These are phyloP conservation scores for Geotrichum australiense DNA, from an alignment of 1,139 yeast species.

Conservation along the genomic window DNA sequence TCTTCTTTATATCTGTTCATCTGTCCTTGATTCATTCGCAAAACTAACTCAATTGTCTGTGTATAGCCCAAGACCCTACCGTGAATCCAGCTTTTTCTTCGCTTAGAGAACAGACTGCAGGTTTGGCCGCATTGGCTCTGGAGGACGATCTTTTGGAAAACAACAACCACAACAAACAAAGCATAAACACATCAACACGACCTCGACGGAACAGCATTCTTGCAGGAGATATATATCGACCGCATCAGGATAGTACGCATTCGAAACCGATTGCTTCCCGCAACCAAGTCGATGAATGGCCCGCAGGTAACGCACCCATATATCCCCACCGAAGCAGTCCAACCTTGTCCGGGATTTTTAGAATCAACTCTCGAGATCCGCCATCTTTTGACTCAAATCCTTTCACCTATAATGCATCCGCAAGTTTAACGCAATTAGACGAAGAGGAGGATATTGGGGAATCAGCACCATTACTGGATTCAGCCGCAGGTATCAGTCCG, in stretches of 20 bases:
- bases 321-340: slow-evolving; percentile 14
- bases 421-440: neutral
- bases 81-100: slow-evolving; percentile 26
- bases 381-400: neutral
- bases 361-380: too few species aligned
- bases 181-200: too few species aligned
- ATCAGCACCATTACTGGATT: neutral
- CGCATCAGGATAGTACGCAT: too few species aligned
- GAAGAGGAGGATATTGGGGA: neutral
- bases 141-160: slow-evolving; percentile 33
- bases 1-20: slow-evolving; percentile 3
- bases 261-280: too few species aligned
- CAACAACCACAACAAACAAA: too few species aligned
- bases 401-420: too few species aligned
- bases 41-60: slow-evolving; percentile 3
- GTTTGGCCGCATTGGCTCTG: slow-evolving; percentile 52
- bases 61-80: slow-evolving; percentile 5
- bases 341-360: slow-evolving; percentile 1
- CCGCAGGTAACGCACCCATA: slow-evolving; percentile 13
- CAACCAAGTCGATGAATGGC: slow-evolving; percentile 14
- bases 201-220: too few species aligned
- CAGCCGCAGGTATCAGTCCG: neutral
- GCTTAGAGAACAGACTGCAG: slow-evolving; percentile 59
- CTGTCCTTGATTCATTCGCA: slow-evolving; percentile 8
- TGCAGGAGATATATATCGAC: too few species aligned